Conservation (phyloP, 169 alveolate species). For the Eimeria zaria region DNA sequence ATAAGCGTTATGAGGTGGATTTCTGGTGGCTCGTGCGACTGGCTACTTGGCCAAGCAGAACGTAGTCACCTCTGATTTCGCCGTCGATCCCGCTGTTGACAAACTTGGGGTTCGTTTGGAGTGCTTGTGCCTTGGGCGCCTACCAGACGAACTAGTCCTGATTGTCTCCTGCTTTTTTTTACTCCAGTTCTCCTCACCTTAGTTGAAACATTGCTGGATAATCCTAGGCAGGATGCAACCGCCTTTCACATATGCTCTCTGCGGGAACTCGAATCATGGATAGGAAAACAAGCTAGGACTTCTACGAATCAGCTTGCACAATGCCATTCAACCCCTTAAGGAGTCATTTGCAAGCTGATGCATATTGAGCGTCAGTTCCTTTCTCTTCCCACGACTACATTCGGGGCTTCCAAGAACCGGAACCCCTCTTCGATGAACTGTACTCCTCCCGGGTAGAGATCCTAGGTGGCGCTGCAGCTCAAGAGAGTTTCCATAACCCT, state of each 20-base stretch:
- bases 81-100: neutral
- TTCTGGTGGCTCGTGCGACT: neutral
- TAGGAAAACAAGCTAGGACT: neutral
- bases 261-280: neutral
- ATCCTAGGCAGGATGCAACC: neutral
- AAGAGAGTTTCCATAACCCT: neutral
- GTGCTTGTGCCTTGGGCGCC: neutral
- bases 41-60: neutral
- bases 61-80: neutral
- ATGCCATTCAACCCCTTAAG: neutral
- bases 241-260: neutral
- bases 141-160: neutral
- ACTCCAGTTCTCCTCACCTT: neutral
- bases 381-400: neutral
- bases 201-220: neutral
- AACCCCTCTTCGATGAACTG: neutral
- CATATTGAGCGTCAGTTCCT: neutral
- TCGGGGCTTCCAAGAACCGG: conserved; percentile 16
- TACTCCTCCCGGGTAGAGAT: neutral
- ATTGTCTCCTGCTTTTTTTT: neutral
- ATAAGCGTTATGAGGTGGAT: neutral
- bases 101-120: neutral
- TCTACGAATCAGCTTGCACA: neutral
- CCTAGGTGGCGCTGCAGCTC: neutral
- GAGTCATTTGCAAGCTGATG: neutral